A percentile compares a stretch with the other conserved stretches of the same genome.
Conservation (phyloP, 345 rosid species). For the Anacardium occidentale region DNA sequence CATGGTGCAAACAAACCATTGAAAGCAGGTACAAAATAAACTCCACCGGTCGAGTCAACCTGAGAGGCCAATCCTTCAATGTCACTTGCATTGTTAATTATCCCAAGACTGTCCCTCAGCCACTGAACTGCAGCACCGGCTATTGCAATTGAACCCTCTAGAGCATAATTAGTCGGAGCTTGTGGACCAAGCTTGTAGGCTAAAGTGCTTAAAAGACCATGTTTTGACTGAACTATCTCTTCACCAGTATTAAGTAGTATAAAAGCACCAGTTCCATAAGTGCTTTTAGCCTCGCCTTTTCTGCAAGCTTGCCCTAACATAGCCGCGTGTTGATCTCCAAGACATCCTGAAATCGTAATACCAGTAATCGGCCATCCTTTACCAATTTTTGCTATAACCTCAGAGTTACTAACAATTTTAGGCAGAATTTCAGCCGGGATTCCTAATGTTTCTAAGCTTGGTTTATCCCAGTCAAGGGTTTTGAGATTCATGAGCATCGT, state of each 20-base stretch:
- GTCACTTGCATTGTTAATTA: slow-evolving; percentile 67
- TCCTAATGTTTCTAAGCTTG: slow-evolving; percentile 47
- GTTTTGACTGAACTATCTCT: slow-evolving; percentile 53
- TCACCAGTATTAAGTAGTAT: slow-evolving; percentile 90
- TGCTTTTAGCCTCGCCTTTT: slow-evolving; percentile 93
- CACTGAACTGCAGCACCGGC: slow-evolving; percentile 99
- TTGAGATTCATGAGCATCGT: slow-evolving; percentile 91
- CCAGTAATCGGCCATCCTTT: slow-evolving; percentile 88
- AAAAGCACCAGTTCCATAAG: slow-evolving; percentile 94
- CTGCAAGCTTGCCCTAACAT: slow-evolving; percentile 89
- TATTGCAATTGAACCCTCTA: slow-evolving; percentile 94
- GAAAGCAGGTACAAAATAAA: slow-evolving; percentile 94
- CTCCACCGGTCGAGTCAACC: slow-evolving; percentile 80
- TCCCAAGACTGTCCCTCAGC: slow-evolving; percentile 84
- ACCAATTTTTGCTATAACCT: slow-evolving; percentile 66
- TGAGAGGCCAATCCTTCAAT: slow-evolving; percentile 62
- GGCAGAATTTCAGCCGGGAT: slow-evolving; percentile 69
- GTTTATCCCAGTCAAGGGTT: slow-evolving; percentile 71
- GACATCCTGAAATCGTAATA: slow-evolving; percentile 81
- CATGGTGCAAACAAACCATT: slow-evolving; percentile 94
- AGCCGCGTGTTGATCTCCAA: slow-evolving; percentile 97
- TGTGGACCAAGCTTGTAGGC: slow-evolving; percentile 87
- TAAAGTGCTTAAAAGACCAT: slow-evolving; percentile 81
- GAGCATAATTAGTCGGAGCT: slow-evolving; percentile 75
- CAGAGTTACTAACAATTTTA: slow-evolving; percentile 76